Evolutionary conservation across 169 alveolate species (phyloP), one percentile per base, ranked within the genome.

Genomic region (Babesia gibsoni): DNA sequence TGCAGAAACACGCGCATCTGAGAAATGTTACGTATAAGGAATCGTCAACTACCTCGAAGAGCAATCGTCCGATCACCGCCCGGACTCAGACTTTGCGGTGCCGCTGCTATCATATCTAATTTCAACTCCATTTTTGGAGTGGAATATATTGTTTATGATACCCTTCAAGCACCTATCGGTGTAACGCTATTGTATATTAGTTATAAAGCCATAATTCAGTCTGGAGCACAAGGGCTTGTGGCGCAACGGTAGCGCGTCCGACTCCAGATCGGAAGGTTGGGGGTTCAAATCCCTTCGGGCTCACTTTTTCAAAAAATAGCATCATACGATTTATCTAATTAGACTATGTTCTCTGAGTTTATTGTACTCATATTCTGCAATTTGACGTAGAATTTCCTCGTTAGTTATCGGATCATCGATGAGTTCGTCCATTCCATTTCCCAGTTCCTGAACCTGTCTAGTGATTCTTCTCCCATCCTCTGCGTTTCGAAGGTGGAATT

Each of bases 171-270:
- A 43, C 46, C 30, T 23, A 32, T 42, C 35, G 50, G 23, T 65
- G 23, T 49, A 18, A 20, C 41, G 29, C 32, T 4, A 39, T 4
- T 10, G 54, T 30, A 45, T 36, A 49, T 4, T n/a, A 3, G n/a
- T 10, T 53, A 52, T 64, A 10, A 50, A 63, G 2, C 16, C 2
- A 37, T 29, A 73, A 48, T 49, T 4, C 37, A 18, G 23, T 12
- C 23, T 35, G 48, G 3, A 4, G 46, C 23, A 12, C 53, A 20
- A 50, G 93, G 93, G 93, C 93, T 80, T 75, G 93, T 91, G 95
- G 96, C 96, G 94, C 94, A 91, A 91, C 90, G 96, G 95, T 90
- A 92, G 96, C 94, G 96, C 96, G 94, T 91, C 94, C 92, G 96
- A 92, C 96, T 92, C 93, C 96, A 90, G 94, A 92, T 92, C 96